Conservation (phyloP, 352 stramenopile species). For the Globisporangium ultimum region DNA sequence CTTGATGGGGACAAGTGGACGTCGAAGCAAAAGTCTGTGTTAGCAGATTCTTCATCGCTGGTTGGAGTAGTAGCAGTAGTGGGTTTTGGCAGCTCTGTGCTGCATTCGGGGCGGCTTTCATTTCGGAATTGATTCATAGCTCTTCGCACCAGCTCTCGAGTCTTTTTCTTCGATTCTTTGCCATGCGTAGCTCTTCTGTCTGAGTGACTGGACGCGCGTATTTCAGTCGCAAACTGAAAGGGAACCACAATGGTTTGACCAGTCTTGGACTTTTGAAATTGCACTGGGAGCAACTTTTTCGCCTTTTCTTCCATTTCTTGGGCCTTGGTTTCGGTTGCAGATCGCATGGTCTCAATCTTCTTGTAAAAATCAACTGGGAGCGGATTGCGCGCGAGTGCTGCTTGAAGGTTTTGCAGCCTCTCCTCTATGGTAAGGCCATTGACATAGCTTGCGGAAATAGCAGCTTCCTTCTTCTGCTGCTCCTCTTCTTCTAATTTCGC, state of each 20-base stretch:
- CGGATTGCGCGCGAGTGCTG: conserved; percentile 35
- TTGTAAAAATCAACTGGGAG: conserved; percentile 49
- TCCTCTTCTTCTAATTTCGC: conserved; percentile 43
- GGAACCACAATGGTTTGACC: conserved; percentile 44
- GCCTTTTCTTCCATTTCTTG: conserved; percentile 27
- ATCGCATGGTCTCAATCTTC: conserved; percentile 48
- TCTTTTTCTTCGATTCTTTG: conserved; percentile 4
- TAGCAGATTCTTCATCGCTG: background rate
- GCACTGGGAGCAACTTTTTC: conserved; percentile 23
- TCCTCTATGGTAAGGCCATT: conserved; percentile 51
- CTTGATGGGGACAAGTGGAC: conserved; percentile 40
- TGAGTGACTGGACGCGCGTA: conserved; percentile 14
- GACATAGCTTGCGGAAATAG: conserved; percentile 38
- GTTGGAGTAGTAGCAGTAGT: background rate
- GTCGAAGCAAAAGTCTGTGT: conserved; percentile 28
- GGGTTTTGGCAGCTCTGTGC: background rate
- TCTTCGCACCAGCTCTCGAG: background rate
- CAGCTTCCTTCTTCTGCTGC: conserved; percentile 33
- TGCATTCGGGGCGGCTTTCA: background rate
- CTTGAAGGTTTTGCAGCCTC: conserved; percentile 36
- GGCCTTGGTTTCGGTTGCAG: conserved; percentile 25
- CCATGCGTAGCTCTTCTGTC: background rate
- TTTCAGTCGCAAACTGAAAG: conserved; percentile 39
- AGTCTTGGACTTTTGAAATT: conserved; percentile 31
- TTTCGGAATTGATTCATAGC: conserved; percentile 5